Base-by-base conservation (phyloP, 495 filamentous ascomycete genomes). In the Trypethelium eluteriae region DNA sequence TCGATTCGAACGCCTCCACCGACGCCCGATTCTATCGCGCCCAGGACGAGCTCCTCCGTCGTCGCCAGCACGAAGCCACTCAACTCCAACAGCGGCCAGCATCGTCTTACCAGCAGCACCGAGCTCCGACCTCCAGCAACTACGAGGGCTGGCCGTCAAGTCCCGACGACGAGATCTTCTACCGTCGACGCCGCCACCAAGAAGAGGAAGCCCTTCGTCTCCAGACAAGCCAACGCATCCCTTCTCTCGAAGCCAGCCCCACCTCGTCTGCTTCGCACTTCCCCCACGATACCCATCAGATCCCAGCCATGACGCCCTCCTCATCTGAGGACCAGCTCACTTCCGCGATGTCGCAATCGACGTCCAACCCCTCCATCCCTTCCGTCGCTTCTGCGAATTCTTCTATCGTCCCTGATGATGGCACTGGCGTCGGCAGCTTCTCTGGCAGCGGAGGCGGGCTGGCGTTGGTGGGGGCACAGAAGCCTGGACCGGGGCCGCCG, bases 291-390 rank as follows among this genome's bases (percentile, higher is more conserved):
- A 25, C 25, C 25, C 25, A 25, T 25, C 25, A 25, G 25, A 25
- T 25, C 25, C 49, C 63, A 32, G 66, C 67, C 1, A 68, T 75
- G 68, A 70, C 71, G 11, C 74, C 77, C 0, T 78, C 74, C 65
- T 77, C 77, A 1, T 79, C 77, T 0, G 77, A 79, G 35, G 76
- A 79, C 49, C 76, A 76, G 10, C 75, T 78, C 39, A 71, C 70
- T 18, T 76, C 74, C 18, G 72, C 70, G 16, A 74, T 79, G 64
- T 79, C 78, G 34, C 75, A 75, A 68, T 75, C 74, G 0, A 77
- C 77, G 0, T 80, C 78, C 2, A 72, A 78, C 63, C 78, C 78
- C 14, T 80, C 78, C 2, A 78, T 79, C 38, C 78, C 78, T 1
- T 80, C 77, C 2, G 74, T 78, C 47, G 67, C 75, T n/a, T 80